Base-by-base conservation (phyloP, 441 rosid genomes). In the Raphanus hybrid region DNA sequence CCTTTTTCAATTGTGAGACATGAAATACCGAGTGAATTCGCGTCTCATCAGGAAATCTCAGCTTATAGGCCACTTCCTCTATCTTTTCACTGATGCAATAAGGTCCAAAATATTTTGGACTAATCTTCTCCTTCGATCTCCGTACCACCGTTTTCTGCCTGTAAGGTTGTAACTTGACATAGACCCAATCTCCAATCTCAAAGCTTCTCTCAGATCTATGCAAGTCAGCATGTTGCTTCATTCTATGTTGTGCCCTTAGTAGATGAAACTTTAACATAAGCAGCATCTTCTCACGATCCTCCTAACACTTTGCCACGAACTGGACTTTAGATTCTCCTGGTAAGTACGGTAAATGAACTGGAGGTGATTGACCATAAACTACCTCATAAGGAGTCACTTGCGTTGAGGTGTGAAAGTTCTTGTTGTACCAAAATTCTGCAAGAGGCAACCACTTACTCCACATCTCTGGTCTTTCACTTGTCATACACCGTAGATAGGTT, bases 361-460 rank as follows among this genome's bases (percentile, higher is more conserved):
- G 55, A 3, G 71, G 64, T 0, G 26, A 0, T 4, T n/a, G 16
- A 0, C 67, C 67, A 59, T 75, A 68, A 0, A 75, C 39, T 0
- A 8, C 35, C 7, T 75, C 55, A 8, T 4, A 75, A 0, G 74
- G 69, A 0, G 68, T 69, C 0, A 4, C 11, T 0, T 11, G 1
- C 1, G 8, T 50, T 5, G 57, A 1, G 0, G 66, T 4, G 2
- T 75, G 66, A 6, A 3, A 75, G 1, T 52, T 39, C 0, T 58
- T 67, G 2, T 75, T 66, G 4, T 66, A 75, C 71, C 65, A 75
- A 7, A 0, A 75, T 5, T 75, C 72, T 0, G 45, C 78, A 0
- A 64, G 5, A 0, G 78, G 2, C 1, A 72, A 3, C 69, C 69
- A 72, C 1, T 41, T 34, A 1, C 15, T 8, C 68, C 75, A 71